phyloP scores from a whole-genome alignment of 1,139 yeast genomes.

The Lodderomyces beijingensis region DNA sequence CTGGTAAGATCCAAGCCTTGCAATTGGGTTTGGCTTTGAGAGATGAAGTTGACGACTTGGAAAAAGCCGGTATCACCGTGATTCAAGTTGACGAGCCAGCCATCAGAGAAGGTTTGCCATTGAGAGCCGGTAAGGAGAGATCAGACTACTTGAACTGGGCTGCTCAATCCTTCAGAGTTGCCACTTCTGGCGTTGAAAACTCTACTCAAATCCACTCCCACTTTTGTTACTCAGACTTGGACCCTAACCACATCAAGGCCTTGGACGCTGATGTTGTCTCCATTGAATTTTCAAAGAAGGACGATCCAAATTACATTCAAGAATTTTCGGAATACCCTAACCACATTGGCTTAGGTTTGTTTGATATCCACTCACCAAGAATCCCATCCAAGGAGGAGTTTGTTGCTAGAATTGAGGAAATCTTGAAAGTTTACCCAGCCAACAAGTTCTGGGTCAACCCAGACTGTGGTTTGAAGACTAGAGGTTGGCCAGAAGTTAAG shows the following conservation, averaged over 20 bases:
- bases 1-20: slow-evolving; percentile 91
- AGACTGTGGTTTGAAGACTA: slow-evolving; percentile 99
- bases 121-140: slow-evolving; percentile 97
- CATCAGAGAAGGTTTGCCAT: slow-evolving; percentile 99
- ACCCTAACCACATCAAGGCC: slow-evolving; percentile 99
- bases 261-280: slow-evolving; percentile 99
- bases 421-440: slow-evolving; percentile 95
- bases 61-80: slow-evolving; percentile 95
- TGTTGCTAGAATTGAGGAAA: slow-evolving; percentile 87
- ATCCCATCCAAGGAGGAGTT: slow-evolving; percentile 97
- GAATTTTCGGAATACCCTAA: slow-evolving; percentile 98
- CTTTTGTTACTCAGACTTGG: slow-evolving; percentile 99
- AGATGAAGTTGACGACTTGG: slow-evolving; percentile 97
- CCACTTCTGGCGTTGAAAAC: slow-evolving; percentile 96
- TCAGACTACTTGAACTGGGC: slow-evolving; percentile 97
- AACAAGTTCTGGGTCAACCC: slow-evolving; percentile 99
- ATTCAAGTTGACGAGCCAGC: slow-evolving; percentile 99
- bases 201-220: slow-evolving; percentile 98
- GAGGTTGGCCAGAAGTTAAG: slow-evolving; percentile 89
- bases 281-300: slow-evolving; percentile 99
- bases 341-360: slow-evolving; percentile 98
- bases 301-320: slow-evolving; percentile 94
- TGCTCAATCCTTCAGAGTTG: slow-evolving; percentile 98
- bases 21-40: slow-evolving; percentile 97
- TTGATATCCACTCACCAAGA: slow-evolving; percentile 99